A percentile compares a stretch with the other conserved stretches of the same genome.
phyloP scores from a whole-genome alignment of 495 filamentous ascomycete species.

The Mytilinidion resinicola region DNA sequence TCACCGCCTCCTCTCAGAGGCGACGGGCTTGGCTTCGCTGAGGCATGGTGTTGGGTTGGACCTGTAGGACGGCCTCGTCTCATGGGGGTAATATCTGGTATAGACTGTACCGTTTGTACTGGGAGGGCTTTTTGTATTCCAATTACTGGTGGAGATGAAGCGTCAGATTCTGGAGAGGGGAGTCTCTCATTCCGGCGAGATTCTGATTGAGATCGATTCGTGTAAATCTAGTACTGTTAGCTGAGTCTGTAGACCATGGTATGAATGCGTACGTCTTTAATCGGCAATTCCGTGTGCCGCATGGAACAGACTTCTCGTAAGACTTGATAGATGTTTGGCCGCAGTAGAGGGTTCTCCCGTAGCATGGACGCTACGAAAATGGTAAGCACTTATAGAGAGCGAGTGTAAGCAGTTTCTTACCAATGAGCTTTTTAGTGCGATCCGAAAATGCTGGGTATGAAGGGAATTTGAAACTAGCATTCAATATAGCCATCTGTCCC shows the following conservation, averaged over 20 bases:
- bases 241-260: background rate
- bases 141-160: conserved; percentile 53
- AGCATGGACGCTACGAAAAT: conserved; percentile 73
- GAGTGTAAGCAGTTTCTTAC: conserved; percentile 44
- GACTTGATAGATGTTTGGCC: conserved; percentile 93
- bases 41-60: conserved; percentile 35
- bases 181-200: conserved; percentile 55
- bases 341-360: conserved; percentile 68
- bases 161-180: conserved; percentile 47
- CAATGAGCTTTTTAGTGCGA: conserved; percentile 81
- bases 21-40: conserved; percentile 64
- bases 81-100: conserved; percentile 95
- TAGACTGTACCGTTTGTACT: conserved; percentile 57
- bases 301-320: conserved; percentile 78
- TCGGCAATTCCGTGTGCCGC: conserved; percentile 81
- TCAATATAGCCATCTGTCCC: conserved; percentile 95
- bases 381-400: background rate
- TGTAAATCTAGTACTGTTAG: conserved; percentile 66
- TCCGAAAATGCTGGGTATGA: conserved; percentile 83
- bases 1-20: conserved; percentile 66
- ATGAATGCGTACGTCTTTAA: conserved; percentile 70
- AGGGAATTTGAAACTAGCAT: conserved; percentile 91
- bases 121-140: conserved; percentile 65
- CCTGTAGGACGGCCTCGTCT: conserved; percentile 75
- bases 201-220: conserved; percentile 59